phyloP scores from a whole-genome alignment of 164 flowering plant genomes.

The Aristolochia contorta region DNA sequence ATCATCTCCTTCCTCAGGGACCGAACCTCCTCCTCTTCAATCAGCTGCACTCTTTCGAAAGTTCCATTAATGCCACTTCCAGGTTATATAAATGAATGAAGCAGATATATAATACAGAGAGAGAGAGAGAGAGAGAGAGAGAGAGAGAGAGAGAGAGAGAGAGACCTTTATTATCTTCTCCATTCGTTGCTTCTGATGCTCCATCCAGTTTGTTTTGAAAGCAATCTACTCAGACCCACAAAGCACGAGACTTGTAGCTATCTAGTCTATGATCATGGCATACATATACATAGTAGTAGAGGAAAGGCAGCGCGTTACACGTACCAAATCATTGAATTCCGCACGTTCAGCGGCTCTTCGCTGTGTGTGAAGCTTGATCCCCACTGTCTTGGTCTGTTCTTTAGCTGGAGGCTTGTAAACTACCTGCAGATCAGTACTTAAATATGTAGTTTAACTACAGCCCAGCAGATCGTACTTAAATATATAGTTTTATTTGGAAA shows the following conservation, averaged over 20 bases:
- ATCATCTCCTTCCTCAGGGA: conserved; percentile 73
- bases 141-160: conserved; percentile 2
- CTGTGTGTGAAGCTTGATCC: conserved; percentile 58
- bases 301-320: neutral
- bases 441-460: too few species aligned
- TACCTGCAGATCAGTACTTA: conserved; percentile 20
- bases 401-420: conserved; percentile 32
- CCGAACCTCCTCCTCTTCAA: conserved; percentile 70
- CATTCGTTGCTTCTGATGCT: conserved; percentile 38
- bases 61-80: too few species aligned
- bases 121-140: conserved; percentile 2
- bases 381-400: conserved; percentile 50
- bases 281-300: neutral
- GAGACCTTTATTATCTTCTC: conserved; percentile 54
- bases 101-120: neutral
- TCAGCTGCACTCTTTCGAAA: conserved; percentile 25
- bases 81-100: too few species aligned
- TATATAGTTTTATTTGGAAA: too few species aligned
- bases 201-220: conserved; percentile 32
- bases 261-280: too few species aligned
- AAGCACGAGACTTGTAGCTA: too few species aligned
- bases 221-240: conserved; percentile 33
- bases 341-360: conserved; percentile 56
- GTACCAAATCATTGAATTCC: conserved; percentile 55
- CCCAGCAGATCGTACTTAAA: too few species aligned